Evolutionary conservation across 805 yeast genomes (phyloP).

Genomic region (Lipomyces anomalus): DNA sequence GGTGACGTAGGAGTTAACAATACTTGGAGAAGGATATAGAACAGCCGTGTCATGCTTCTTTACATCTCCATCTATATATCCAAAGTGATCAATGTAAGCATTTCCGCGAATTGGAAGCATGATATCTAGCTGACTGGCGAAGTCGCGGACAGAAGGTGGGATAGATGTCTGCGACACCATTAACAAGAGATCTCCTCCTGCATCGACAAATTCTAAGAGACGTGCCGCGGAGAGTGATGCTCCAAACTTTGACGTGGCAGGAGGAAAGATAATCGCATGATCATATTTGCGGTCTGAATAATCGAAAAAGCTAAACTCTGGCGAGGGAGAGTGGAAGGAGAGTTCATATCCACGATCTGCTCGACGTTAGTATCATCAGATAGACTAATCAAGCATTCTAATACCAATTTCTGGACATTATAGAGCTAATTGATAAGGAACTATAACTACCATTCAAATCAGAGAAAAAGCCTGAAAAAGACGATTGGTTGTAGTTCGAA

Average conservation of each 20-base stretch:
- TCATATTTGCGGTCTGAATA: conserved; percentile 47
- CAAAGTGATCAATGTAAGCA: conserved; percentile 60
- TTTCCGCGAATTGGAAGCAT: conserved; percentile 74
- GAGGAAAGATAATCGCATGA: conserved; percentile 56
- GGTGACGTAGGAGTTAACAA: conserved; percentile 14
- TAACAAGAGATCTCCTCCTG: conserved; percentile 66
- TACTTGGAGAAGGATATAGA: conserved; percentile 22
- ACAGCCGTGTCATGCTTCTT: conserved; percentile 27
- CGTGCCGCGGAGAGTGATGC: conserved; percentile 38
- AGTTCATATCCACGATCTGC: conserved; percentile 36
- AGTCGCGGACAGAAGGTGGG: conserved; percentile 58
- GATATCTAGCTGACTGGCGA: conserved; percentile 76
- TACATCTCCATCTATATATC: conserved; percentile 24
- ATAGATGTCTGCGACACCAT: conserved; percentile 37
- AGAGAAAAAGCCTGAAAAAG: conserved; percentile 31
- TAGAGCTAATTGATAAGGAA: no score
- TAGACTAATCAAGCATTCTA: not conserved
- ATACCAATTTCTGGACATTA: not conserved
- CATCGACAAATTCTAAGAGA: conserved; percentile 54
- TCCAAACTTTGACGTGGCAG: conserved; percentile 33
- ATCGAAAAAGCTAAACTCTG: conserved; percentile 34
- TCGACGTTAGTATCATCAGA: not conserved
- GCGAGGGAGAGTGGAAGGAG: conserved; percentile 30
- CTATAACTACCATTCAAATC: conserved; percentile 25
- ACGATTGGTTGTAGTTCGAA: conserved; percentile 27